Evolutionary conservation across 768 basidiomycete genomes (phyloP), one percentile per base, ranked within the genome.

Genomic region (Tylopilus sp.): DNA sequence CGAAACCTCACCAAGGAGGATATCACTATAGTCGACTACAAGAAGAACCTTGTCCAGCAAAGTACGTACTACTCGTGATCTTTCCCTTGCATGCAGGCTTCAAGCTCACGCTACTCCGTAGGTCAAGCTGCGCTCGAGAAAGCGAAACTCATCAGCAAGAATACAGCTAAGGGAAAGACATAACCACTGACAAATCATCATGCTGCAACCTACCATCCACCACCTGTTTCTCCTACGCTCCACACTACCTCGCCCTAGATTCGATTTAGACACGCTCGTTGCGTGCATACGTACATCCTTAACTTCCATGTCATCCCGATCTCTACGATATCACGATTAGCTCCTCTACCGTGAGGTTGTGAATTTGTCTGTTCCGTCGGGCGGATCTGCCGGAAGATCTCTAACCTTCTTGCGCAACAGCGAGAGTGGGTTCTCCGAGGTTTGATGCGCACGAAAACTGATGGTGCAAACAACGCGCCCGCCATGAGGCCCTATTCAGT

Each of bases 21-120:
- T 59, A 92, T 98, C 67, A 86, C 82, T 45, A 98, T 98, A 67
- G 75, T 89, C 29, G 89, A 94, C 71, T 98, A 98, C 79, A 98
- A 98, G 81, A 86, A 81, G 74, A 83, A 83, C 55, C 78, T 97
- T 41, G 75, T 89, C 46, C 87, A 82, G 75, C 79, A 89, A 71
- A 91, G 90, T 87, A 69, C 67, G 85, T 33, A 24, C 40, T 36
- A 40, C 46, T 36, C 47, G 29, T 24, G 44, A 44, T 17, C n/a
- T 52, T 19, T 54, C 21, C 34, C 43, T 31, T 25, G 6, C 11
- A 24, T 40, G 26, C 38, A 44, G 2, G 17, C 28, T 50, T 60
- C 41, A 53, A 48, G 19, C 52, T 60, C 41, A 53, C 49, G 19
- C 52, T 53, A 14, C 37, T 53, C 48, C 54, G 17, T 59, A 91